These are phyloP conservation scores for Podaxis sp. DNA, from an alignment of 768 basidiomycete species.

Conservation along the genomic window DNA sequence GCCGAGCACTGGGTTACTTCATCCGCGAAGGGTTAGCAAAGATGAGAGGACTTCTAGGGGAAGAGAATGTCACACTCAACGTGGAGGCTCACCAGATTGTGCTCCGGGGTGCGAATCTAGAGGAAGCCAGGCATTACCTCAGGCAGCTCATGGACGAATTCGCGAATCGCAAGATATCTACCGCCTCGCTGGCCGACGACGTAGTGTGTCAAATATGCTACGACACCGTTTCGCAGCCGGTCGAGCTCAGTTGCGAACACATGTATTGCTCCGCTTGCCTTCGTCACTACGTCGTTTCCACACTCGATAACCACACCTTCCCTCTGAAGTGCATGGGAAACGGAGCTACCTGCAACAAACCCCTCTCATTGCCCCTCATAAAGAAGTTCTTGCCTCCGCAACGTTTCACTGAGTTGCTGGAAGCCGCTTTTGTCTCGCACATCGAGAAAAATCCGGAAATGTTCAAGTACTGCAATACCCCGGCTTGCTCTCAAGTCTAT, in stretches of 20 bases:
- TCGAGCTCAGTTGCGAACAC: constrained; percentile 47
- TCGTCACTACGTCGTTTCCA: constrained; percentile 44
- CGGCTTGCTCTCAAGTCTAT: constrained; percentile 73
- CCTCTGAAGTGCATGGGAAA: constrained; percentile 67
- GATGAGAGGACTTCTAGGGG: constrained; percentile 53
- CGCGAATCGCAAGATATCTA: background rate
- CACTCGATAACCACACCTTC: constrained; percentile 44
- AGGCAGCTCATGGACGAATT: constrained; percentile 37
- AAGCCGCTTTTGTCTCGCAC: constrained; percentile 54
- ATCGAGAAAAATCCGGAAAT: constrained; percentile 54
- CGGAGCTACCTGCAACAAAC: constrained; percentile 50
- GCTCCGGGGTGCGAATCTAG: constrained; percentile 55
- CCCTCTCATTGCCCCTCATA: constrained; percentile 54
- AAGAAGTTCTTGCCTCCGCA: constrained; percentile 46
- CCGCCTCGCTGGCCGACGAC: background rate
- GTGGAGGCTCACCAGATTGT: constrained; percentile 33
- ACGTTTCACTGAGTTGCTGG: constrained; percentile 51
- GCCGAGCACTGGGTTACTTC: constrained; percentile 47
- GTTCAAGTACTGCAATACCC: constrained; percentile 68
- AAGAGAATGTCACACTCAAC: constrained; percentile 50
- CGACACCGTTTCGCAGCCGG: constrained; percentile 39
- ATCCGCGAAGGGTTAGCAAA: constrained; percentile 47
- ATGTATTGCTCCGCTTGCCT: constrained; percentile 50
- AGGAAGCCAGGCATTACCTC: constrained; percentile 51
- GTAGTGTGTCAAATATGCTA: constrained; percentile 56